Evolutionary conservation across 83 land plant genomes (phyloP).

Genomic region (Picea mariana): DNA sequence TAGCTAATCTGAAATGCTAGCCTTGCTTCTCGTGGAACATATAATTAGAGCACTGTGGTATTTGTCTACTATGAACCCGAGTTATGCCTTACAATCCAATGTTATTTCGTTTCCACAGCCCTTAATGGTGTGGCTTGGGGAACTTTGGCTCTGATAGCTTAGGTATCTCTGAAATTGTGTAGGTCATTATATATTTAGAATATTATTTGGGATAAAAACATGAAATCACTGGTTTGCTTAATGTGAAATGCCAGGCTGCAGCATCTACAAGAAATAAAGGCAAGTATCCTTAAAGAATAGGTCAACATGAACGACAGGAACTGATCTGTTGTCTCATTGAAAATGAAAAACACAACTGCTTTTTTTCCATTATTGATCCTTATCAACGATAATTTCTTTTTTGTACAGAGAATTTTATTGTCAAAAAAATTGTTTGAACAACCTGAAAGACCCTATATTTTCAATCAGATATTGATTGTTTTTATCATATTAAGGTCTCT

Average conservation of each 20-base stretch:
- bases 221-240: not conserved
- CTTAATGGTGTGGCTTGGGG: not conserved
- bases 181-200: not conserved
- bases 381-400: not conserved
- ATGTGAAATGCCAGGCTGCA: slow-evolving; percentile 38
- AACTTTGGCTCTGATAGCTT: not conserved
- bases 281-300: slow-evolving; percentile 63
- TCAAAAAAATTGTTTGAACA: not conserved
- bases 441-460: too few relatives aligned
- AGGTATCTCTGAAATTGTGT: not conserved
- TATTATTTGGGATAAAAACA: not conserved
- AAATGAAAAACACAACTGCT: not conserved
- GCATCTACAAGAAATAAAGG: slow-evolving; percentile 62
- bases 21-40: too few relatives aligned
- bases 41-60: not conserved
- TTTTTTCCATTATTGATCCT: not conserved
- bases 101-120: not conserved
- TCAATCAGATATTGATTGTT: too few relatives aligned
- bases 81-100: not conserved
- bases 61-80: not conserved
- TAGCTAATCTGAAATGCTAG: too few relatives aligned
- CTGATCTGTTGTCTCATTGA: not conserved
- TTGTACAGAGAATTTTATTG: not conserved
- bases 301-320: slow-evolving; percentile 83
- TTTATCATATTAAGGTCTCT: too few relatives aligned